These are phyloP conservation scores for Puccinia horiana DNA, from an alignment of 1,284 basidiomycete species.

Conservation along the genomic window DNA sequence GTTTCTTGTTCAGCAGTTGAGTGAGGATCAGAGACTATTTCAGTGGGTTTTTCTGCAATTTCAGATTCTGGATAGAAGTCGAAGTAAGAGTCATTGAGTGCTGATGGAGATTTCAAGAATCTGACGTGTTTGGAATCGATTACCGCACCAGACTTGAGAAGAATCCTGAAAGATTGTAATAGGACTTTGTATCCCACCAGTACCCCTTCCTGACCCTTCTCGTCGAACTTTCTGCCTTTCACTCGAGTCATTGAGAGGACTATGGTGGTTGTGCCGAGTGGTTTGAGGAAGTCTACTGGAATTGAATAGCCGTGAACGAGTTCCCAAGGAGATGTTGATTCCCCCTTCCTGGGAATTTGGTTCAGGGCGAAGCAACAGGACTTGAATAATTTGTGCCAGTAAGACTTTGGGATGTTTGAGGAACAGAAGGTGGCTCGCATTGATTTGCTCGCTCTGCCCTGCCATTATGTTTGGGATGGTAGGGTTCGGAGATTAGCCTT, in stretches of 20 bases:
- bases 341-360: background rate
- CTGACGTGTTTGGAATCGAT: background rate
- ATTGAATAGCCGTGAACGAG: background rate
- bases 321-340: background rate
- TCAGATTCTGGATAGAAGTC: background rate
- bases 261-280: background rate
- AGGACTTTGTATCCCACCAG: background rate
- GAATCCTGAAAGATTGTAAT: background rate
- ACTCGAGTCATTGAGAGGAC: background rate
- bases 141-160: background rate
- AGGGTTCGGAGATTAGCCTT: no score
- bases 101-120: background rate
- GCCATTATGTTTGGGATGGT: background rate
- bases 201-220: background rate
- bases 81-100: background rate
- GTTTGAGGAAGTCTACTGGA: background rate
- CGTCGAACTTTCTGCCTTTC: background rate
- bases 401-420: background rate
- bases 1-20: background rate
- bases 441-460: background rate
- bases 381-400: background rate
- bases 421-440: background rate
- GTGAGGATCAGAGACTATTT: no score
- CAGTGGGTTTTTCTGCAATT: background rate
- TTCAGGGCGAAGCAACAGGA: background rate